Base-by-base conservation (phyloP, 176 grass and related monocot genomes). In the Panicum miliaceum region DNA sequence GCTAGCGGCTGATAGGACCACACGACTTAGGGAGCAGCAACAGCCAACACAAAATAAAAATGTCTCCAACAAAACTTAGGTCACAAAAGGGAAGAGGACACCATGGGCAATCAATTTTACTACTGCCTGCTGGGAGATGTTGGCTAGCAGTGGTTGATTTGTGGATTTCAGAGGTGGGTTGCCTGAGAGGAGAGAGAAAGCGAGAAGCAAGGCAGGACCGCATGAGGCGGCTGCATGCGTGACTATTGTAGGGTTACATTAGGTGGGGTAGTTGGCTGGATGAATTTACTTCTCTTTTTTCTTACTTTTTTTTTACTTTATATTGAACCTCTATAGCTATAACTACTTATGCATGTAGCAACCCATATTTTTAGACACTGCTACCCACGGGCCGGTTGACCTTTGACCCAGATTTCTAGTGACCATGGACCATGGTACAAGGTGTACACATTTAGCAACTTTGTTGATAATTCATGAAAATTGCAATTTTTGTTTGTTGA, bases 401-500 rank as follows among this genome's bases (percentile, higher is more conserved):
- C 41, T 35, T 35, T 2, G 10, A 35, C 22, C 60, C 46, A 53
- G 20, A 42, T 51, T 37, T n/a, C 20, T 66, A 13, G 29, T 80
- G 32, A 66, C 27, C 36, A 34, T 65, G 77, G 42, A 66, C 27
- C 36, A 34, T 65, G 77, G 42, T 65, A 20, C 45, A 56, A n/a
- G 13, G 5, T 45, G 5, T 45, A 27, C 50, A 51, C 53, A 34
- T 58, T 36, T 56, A 76, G 36, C 11, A 69, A 77, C 1, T 46
- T 68, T 61, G 48, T 13, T 61, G 9, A 69, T 19, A 45, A 50
- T 68, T 20, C 26, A 48, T 62, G 51, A 61, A 34, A 29, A 82
- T 61, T 42, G 12, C 41, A 87, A 25, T 48, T 75, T 3, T 64
- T 71, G 14, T 80, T 25, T 65, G 51, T 80, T 42, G 43, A 46